A percentile compares a stretch with the other conserved stretches of the same genome.
Evolutionary conservation across 257 asterid species (phyloP).

Genomic region (Orobanche coerulescens): DNA sequence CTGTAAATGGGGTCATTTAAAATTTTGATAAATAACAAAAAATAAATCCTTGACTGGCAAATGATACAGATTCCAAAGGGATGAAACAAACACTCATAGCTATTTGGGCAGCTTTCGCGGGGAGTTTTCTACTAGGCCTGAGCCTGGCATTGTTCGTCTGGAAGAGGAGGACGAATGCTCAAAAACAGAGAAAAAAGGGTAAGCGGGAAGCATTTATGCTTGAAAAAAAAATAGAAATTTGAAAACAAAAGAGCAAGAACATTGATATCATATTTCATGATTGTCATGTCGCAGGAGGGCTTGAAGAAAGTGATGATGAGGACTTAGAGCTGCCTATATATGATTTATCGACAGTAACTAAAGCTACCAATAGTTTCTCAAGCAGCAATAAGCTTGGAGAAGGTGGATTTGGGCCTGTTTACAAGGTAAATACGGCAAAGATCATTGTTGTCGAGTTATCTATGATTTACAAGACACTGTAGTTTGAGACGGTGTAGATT

Average conservation of each 20-base stretch:
- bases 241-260: neutral
- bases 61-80: neutral
- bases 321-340: slow-evolving; percentile 8
- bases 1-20: too few relatives aligned
- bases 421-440: neutral
- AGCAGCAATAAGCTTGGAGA: slow-evolving; percentile 1
- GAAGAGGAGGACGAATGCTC: neutral
- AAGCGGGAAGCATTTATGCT: neutral
- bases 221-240: too few relatives aligned
- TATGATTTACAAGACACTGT: neutral
- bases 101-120: neutral
- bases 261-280: neutral
- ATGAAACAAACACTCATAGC: neutral
- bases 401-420: slow-evolving; percentile 17
- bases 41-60: neutral
- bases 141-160: neutral
- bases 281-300: neutral
- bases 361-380: slow-evolving; percentile 8
- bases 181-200: neutral
- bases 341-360: neutral
- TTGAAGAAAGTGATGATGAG: neutral
- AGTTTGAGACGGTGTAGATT: neutral
- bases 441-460: neutral
- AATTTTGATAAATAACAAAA: too few relatives aligned
- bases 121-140: neutral